phyloP scores from a whole-genome alignment of 2,329 filamentous ascomycete species.

The Clarireedia monteithiana region DNA sequence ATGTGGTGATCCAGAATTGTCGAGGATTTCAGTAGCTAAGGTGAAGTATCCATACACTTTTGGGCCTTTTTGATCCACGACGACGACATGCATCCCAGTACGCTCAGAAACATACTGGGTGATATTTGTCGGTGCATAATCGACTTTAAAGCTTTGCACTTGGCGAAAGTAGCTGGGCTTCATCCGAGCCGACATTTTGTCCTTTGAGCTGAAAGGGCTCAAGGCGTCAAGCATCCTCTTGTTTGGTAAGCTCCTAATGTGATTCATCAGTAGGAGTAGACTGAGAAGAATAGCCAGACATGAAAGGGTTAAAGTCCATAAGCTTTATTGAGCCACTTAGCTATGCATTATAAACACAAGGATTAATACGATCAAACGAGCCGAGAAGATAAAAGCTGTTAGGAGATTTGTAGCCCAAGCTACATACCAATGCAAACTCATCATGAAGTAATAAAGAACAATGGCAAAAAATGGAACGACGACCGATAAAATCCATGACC shows the following conservation, averaged over 20 bases:
- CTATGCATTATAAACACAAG: no score
- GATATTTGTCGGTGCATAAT: conserved; percentile 83
- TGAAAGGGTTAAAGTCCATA: no score
- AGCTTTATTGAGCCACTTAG: no score
- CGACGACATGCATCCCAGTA: conserved; percentile 90
- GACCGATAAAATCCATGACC: not conserved
- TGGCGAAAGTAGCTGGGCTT: conserved; percentile 63
- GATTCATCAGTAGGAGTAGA: no score
- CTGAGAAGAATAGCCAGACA: no score
- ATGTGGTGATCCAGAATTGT: conserved; percentile 89
- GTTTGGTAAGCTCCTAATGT: not conserved
- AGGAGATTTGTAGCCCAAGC: no score
- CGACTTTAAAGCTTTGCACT: conserved; percentile 76
- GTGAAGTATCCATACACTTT: conserved; percentile 94
- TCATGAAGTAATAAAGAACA: not conserved
- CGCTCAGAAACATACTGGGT: conserved; percentile 93
- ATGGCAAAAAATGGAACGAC: not conserved
- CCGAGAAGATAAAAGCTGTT: no score
- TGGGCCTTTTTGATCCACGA: conserved; percentile 88
- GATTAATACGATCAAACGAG: no score
- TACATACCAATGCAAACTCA: not conserved
- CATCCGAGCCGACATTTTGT: conserved; percentile 47
- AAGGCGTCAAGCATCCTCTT: not conserved
- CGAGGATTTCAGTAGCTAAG: conserved; percentile 92
- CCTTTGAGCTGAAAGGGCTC: not conserved